A percentile compares a stretch with the other conserved stretches of the same genome.
phyloP scores from a whole-genome alignment of 1,284 basidiomycete species.

The Ustilago trichophora region DNA sequence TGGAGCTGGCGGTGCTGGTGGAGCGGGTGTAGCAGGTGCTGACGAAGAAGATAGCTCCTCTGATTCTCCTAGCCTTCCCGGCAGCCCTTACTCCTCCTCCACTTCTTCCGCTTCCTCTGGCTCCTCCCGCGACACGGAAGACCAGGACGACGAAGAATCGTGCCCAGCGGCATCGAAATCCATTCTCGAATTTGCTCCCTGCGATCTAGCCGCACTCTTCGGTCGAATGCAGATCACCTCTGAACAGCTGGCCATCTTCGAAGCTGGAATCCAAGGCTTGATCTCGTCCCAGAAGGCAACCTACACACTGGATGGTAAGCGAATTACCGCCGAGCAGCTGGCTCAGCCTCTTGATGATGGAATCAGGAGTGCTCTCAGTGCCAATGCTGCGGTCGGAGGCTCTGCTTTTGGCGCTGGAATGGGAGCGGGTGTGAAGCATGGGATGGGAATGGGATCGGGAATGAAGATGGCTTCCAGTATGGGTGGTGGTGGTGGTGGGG shows the following conservation, averaged over 20 bases:
- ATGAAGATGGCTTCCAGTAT: no score
- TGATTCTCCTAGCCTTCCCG: no score
- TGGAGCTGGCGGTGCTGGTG: not conserved
- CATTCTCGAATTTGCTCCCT: constrained; percentile 12
- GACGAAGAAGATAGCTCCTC: no score
- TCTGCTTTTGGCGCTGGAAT: no score
- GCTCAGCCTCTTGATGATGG: not conserved
- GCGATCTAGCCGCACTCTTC: constrained; percentile 22
- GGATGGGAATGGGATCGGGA: no score
- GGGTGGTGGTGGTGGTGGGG: no score
- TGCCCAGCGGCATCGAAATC: constrained; percentile 15
- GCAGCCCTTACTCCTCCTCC: not conserved
- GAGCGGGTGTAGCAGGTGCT: no score
- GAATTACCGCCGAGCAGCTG: constrained; percentile 9
- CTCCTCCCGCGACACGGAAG: no score
- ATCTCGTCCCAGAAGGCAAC: constrained; percentile 1
- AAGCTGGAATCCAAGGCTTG: constrained; percentile 4
- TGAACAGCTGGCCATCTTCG: constrained; percentile 8
- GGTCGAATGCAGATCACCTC: constrained; percentile 12
- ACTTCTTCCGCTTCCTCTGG: not conserved
- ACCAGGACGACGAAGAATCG: no score
- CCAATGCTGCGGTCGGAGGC: no score
- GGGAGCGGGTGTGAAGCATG: no score
- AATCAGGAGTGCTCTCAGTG: constrained; percentile 13
- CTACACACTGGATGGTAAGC: constrained; percentile 17